Conservation (phyloP, 2,329 filamentous ascomycete genomes). For the Trichoderma koningiopsis region DNA sequence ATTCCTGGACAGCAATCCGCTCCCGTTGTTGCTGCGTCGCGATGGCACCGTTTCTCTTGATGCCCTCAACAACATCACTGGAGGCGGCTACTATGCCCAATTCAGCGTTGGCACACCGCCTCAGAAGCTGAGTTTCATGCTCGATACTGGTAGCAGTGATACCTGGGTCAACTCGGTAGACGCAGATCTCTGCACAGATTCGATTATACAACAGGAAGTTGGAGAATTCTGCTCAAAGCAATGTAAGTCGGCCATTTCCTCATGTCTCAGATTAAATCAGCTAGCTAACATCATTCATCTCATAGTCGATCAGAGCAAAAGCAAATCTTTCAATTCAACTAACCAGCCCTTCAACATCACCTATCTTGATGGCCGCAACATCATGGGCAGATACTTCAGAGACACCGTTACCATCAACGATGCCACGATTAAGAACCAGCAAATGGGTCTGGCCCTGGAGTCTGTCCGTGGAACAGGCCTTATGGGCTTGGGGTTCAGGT, state of each 20-base stretch:
- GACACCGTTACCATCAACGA: constrained; percentile 58
- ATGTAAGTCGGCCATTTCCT: constrained; percentile 2
- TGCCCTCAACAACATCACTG: constrained; percentile 55
- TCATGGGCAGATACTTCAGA: constrained; percentile 58
- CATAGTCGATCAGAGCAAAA: constrained; percentile 46
- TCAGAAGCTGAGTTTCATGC: constrained; percentile 55
- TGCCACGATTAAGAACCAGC: constrained; percentile 49
- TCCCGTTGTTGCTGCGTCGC: constrained; percentile 32
- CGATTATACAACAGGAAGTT: constrained; percentile 38
- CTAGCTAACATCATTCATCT: neutral
- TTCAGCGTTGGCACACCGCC: constrained; percentile 61
- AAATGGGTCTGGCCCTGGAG: constrained; percentile 57
- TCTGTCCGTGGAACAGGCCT: constrained; percentile 57
- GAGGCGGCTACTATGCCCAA: constrained; percentile 59
- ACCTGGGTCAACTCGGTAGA: constrained; percentile 61
- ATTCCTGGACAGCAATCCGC: neutral
- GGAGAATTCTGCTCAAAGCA: constrained; percentile 39
- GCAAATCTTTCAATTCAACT: constrained; percentile 52
- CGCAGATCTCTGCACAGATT: constrained; percentile 60
- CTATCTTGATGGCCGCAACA: constrained; percentile 61
- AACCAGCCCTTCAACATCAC: constrained; percentile 57
- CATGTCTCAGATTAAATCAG: no score
- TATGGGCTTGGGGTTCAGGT: constrained; percentile 60
- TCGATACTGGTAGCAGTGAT: constrained; percentile 67
- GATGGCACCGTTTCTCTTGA: constrained; percentile 39